Evolutionary conservation across 768 basidiomycete genomes (phyloP).

Genomic region (Panellus pusillus): DNA sequence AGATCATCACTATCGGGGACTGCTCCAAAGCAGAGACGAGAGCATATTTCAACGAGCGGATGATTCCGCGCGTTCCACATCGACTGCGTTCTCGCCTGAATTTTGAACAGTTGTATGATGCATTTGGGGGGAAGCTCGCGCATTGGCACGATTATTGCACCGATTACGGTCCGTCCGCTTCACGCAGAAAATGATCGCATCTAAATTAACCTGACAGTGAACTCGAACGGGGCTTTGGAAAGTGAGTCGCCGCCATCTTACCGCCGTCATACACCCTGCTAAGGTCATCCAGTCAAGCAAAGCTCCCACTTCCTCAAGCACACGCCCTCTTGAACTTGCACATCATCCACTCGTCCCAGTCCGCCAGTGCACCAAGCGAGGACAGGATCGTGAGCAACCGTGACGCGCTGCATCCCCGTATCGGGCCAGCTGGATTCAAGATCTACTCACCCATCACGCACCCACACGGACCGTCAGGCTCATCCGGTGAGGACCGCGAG

Average conservation of each 20-base stretch:
- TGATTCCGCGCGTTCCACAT: constrained; percentile 70
- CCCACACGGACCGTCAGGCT: constrained; percentile 24
- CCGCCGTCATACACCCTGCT: background rate
- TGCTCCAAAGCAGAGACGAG: constrained; percentile 72
- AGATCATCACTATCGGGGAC: constrained; percentile 82
- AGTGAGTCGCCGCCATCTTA: constrained; percentile 43
- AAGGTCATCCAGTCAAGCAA: constrained; percentile 48
- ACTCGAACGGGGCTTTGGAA: constrained; percentile 66
- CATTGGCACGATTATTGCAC: constrained; percentile 82
- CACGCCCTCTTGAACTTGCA: constrained; percentile 83
- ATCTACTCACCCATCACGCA: constrained; percentile 27
- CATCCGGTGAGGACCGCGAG: constrained; percentile 23
- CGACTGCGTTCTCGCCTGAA: constrained; percentile 50
- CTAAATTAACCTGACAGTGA: constrained; percentile 46
- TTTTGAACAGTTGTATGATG: constrained; percentile 74
- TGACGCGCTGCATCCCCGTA: constrained; percentile 10
- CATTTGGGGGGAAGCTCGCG: constrained; percentile 81
- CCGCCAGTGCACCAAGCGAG: constrained; percentile 35
- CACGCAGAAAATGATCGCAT: background rate
- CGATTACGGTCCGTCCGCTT: constrained; percentile 56
- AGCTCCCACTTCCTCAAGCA: constrained; percentile 61
- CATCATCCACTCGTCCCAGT: constrained; percentile 80
- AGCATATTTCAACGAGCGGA: constrained; percentile 60
- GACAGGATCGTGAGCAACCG: constrained; percentile 35
- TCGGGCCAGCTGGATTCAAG: no score